Base-by-base conservation (phyloP, 2,329 filamentous ascomycete species). In the Neofusicoccum sp. region DNA sequence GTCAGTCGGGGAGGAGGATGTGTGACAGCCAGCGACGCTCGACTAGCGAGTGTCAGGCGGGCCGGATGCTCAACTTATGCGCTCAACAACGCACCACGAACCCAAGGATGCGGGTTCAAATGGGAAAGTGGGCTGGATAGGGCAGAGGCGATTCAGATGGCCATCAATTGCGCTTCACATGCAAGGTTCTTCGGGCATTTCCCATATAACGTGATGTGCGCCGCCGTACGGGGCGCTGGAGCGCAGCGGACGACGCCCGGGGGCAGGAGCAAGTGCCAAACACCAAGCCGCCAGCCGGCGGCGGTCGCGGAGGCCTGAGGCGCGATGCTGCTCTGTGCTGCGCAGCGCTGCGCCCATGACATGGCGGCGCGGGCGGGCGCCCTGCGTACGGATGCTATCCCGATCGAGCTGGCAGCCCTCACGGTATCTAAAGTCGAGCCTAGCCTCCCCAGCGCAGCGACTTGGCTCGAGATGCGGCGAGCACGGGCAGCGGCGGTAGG, bases 1-100 rank as follows among this genome's bases (percentile, higher is more conserved):
- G 41, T 61, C 58, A 61, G 59, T 56, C 41, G 59, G 59, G 49
- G 59, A 61, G 59, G 51, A 56, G 59, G 58, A 61, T 53, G 48
- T 61, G 59, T 54, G 51, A 61, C 49, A 38, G 40, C 33, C 49
- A 56, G 47, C 48, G 58, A 60, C 58, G 38, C 58, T 60, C 47
- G 48, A 60, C 58, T 61, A 61, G 59, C 59, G 59, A 61, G 51
- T 60, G 40, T 60, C 58, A 51, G 58, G 58, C 31, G 49, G 49
- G 49, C 59, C 59, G 49, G 49, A 49, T 61, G 58, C 47, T 61
- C 59, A 57, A 61, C 59, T 47, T 45, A 54, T 61, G 59, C 59
- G 59, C 59, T 54, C 59, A 61, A 61, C 59, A 61, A 54, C 59
- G 45, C 59, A 61, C 49, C 16, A 14, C 38, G 16, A 60, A 45